Evolutionary conservation across 2,329 filamentous ascomycete genomes (phyloP), one percentile per base, ranked within the genome.

Genomic region (Colletotrichum coccodes): DNA sequence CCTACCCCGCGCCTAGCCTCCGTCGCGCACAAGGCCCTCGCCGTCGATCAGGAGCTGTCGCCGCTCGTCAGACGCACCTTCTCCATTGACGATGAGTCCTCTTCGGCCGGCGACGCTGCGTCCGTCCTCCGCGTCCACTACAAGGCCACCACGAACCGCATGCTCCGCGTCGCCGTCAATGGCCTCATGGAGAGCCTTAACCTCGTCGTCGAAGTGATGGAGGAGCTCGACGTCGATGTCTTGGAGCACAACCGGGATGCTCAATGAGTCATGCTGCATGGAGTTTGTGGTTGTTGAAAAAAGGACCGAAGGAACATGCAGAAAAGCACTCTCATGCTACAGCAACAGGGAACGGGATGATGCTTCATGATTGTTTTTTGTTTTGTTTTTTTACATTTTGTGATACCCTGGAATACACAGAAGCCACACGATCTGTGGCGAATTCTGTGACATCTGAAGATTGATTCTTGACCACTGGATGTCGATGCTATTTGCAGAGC

Each of bases 81-180:
- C 72, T 84, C 86, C 46, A 84, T 94, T 57, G 73, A 30, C 66
- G 72, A n/a, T 56, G 66, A 44, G 57, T 72, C 60, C 70, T 75
- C 28, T 70, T 73, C 30, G 12, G 53, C 46, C 9, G 64, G 69
- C 28, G 67, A 72, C 32, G 76, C 77, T 46, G 75, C 78, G 21
- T 80, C 76, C 26, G 80, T 95, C 5, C 84, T 98, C 56, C 85
- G 87, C 69, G 92, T 93, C 11, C 87, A 92, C 69, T 98, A 98
- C 81, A 88, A 86, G 62, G 96, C 96, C 1, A 94, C 94, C 0
- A 98, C 96, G 23, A 97, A 98, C 78, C 91, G 96, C 73, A 98
- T 98, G 95, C 86, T 99, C 66, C 91, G 96, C 50, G 96, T 99
- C 3, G 93, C 95, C 3, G 95, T 98, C 64, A 98, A 98, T 81